These are phyloP conservation scores for Psilocybe sp. DNA, from an alignment of 768 basidiomycete genomes.

Conservation along the genomic window DNA sequence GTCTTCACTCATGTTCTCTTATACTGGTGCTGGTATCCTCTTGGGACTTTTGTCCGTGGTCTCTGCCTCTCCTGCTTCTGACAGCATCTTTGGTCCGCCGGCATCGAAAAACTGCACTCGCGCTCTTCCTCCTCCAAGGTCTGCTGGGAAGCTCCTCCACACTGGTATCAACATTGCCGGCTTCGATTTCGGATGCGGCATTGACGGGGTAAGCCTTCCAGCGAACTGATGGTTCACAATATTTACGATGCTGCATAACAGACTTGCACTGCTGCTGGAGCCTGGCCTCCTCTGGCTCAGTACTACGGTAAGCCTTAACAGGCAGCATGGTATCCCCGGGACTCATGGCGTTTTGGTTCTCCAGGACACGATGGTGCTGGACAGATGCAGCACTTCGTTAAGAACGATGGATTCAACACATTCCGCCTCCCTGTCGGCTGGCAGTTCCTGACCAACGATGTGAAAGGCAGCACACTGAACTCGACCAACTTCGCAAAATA, in stretches of 20 bases:
- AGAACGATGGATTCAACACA: slow-evolving; percentile 50
- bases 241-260: background rate
- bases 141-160: slow-evolving; percentile 31
- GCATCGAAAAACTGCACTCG: slow-evolving; percentile 8
- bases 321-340: too few species aligned
- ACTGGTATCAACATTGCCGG: slow-evolving; percentile 54
- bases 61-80: slow-evolving; percentile 1
- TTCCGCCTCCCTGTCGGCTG: slow-evolving; percentile 63
- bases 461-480: slow-evolving; percentile 37
- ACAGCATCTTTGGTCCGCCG: slow-evolving; percentile 1
- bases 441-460: slow-evolving; percentile 46
- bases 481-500: slow-evolving; percentile 44
- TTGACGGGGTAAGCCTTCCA: slow-evolving; percentile 30
- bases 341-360: background rate
- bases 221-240: background rate
- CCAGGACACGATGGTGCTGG: slow-evolving; percentile 41
- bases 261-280: slow-evolving; percentile 34
- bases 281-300: slow-evolving; percentile 43
- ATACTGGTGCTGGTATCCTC: background rate
- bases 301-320: slow-evolving; percentile 32
- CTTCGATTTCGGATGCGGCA: slow-evolving; percentile 51
- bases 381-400: slow-evolving; percentile 63
- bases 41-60: slow-evolving; percentile 1
- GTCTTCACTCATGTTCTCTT: too few species aligned
- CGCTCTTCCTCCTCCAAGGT: slow-evolving; percentile 15